Percentiles rank a stretch among this genome's conserved stretches.
Evolutionary conservation across 164 flowering plant species (phyloP).

Genomic region (Sedum album): DNA sequence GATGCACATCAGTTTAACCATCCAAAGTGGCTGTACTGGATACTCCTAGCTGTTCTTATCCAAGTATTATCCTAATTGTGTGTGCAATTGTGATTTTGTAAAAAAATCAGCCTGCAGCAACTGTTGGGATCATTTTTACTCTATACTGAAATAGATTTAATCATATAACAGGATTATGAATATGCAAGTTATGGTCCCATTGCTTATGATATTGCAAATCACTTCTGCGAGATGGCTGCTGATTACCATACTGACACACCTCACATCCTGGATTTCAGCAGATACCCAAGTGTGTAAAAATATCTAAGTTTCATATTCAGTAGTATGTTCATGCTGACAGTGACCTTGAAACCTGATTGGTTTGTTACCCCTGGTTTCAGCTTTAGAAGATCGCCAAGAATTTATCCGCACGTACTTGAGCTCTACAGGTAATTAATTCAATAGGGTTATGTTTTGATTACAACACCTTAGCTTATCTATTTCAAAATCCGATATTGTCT

Average conservation of each 20-base stretch:
- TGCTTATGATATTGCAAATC: slow-evolving; percentile 39
- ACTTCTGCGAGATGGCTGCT: slow-evolving; percentile 44
- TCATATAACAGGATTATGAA: slow-evolving; percentile 27
- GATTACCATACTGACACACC: slow-evolving; percentile 39
- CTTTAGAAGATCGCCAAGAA: slow-evolving; percentile 28
- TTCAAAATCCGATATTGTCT: background rate
- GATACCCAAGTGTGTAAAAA: slow-evolving; percentile 29
- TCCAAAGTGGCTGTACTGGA: background rate
- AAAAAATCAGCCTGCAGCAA: background rate
- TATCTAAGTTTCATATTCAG: background rate
- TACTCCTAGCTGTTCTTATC: background rate
- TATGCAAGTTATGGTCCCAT: slow-evolving; percentile 37
- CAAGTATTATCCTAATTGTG: background rate
- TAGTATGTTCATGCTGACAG: background rate
- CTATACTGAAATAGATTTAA: background rate
- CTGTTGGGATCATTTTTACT: background rate
- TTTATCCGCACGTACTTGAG: slow-evolving; percentile 25
- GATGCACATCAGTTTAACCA: background rate
- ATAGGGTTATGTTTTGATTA: background rate
- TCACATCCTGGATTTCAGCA: slow-evolving; percentile 29
- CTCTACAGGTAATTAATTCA: slow-evolving; percentile 18
- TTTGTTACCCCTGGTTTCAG: slow-evolving; percentile 13
- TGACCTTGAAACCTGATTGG: background rate
- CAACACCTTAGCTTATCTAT: background rate
- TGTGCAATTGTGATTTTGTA: background rate